Percentiles rank a stretch among this genome's conserved stretches.
phyloP scores from a whole-genome alignment of 2,329 filamentous ascomycete genomes.

The Ramularia endophylla region DNA sequence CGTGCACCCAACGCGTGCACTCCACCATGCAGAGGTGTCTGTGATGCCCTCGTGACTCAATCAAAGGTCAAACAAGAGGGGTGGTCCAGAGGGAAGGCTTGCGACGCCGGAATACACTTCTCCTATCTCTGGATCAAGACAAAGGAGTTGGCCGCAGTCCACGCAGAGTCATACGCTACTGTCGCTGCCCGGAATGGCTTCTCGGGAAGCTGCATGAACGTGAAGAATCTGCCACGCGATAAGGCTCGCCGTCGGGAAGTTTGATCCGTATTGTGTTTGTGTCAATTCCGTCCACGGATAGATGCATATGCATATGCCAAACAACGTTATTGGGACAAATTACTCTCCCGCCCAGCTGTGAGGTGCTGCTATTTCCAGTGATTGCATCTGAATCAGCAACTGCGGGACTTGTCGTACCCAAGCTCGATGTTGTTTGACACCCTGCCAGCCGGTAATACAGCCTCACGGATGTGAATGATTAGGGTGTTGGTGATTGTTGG shows the following conservation, averaged over 20 bases:
- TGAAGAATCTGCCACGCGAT: conserved; percentile 13
- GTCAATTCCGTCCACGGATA: conserved; percentile 12
- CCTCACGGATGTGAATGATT: too few species aligned
- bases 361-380: conserved; percentile 1
- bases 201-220: conserved; percentile 15
- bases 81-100: not conserved
- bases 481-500: too few species aligned
- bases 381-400: too few species aligned
- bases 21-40: conserved; percentile 6
- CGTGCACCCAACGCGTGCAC: conserved; percentile 6
- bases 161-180: conserved; percentile 6
- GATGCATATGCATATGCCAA: conserved; percentile 18
- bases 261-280: conserved; percentile 11
- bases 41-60: conserved; percentile 6
- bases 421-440: too few species aligned
- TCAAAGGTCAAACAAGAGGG: conserved; percentile 4
- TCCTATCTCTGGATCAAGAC: not conserved
- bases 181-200: conserved; percentile 10
- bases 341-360: conserved; percentile 1
- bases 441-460: too few species aligned
- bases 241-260: conserved; percentile 7
- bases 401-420: too few species aligned
- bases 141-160: conserved; percentile 5
- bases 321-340: not conserved
- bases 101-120: not conserved